Evolutionary conservation across 805 yeast species (phyloP).

Genomic region (Metschnikowia corniflorae): DNA sequence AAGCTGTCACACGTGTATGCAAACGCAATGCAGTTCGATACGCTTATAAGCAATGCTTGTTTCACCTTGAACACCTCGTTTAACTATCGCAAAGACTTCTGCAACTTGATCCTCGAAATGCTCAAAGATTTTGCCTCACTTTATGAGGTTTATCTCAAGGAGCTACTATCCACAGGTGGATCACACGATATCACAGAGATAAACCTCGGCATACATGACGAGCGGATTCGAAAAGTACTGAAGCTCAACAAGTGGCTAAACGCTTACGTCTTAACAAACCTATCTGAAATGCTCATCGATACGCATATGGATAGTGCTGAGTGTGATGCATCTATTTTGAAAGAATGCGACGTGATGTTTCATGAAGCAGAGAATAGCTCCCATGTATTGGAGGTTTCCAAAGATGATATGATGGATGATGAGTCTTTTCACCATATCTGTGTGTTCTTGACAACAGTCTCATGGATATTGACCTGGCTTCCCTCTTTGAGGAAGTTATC

Average conservation of each 20-base stretch:
- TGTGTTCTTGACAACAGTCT: conserved; percentile 49
- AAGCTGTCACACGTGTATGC: conserved; percentile 25
- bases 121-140: conserved; percentile 31
- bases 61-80: conserved; percentile 57
- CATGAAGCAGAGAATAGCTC: conserved; percentile 15
- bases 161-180: conserved; percentile 33
- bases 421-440: conserved; percentile 50
- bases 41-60: conserved; percentile 47
- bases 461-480: conserved; percentile 60
- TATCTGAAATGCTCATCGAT: conserved; percentile 15
- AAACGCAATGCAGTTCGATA: conserved; percentile 46
- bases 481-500: conserved; percentile 47
- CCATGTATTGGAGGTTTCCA: conserved; percentile 31
- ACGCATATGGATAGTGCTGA: conserved; percentile 2
- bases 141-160: conserved; percentile 34
- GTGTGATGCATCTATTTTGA: conserved; percentile 14
- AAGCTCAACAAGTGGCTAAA: conserved; percentile 33
- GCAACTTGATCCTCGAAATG: conserved; percentile 40
- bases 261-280: conserved; percentile 27
- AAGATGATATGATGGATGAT: conserved; percentile 53
- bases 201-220: conserved; percentile 9
- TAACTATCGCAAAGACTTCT: conserved; percentile 55
- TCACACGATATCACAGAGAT: conserved; percentile 18
- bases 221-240: conserved; percentile 22
- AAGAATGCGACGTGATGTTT: conserved; percentile 30